phyloP scores from a whole-genome alignment of 2,329 filamentous ascomycete genomes.

The Fusarium paranaense region DNA sequence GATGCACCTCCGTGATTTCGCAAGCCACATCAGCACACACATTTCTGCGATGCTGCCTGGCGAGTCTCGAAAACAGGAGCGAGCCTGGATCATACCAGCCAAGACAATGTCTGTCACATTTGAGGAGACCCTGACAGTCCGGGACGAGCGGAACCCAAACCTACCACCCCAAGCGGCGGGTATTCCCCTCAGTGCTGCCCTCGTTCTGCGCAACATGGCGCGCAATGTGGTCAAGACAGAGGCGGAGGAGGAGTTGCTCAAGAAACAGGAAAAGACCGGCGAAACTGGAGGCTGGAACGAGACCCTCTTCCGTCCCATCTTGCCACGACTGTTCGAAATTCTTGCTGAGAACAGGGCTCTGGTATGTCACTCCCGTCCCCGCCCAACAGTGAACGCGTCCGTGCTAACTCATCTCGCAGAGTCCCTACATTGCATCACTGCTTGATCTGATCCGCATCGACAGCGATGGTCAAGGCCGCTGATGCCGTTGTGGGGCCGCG shows the following conservation, averaged over 20 bases:
- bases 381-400: background rate
- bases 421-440: conserved; percentile 55
- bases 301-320: conserved; percentile 73
- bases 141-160: conserved; percentile 70
- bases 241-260: conserved; percentile 65
- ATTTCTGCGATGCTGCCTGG: conserved; percentile 58
- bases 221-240: conserved; percentile 73
- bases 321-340: conserved; percentile 74
- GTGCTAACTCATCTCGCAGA: conserved; percentile 45
- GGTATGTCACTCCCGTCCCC: conserved; percentile 53
- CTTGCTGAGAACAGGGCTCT: conserved; percentile 75
- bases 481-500: conserved; percentile 13
- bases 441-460: conserved; percentile 52
- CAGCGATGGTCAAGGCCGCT: conserved; percentile 42
- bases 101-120: conserved; percentile 66
- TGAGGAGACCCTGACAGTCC: conserved; percentile 67
- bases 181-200: conserved; percentile 80
- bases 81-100: conserved; percentile 64
- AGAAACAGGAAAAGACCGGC: conserved; percentile 57
- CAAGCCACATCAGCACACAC: conserved; percentile 77
- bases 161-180: conserved; percentile 74
- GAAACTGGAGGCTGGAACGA: conserved; percentile 73
- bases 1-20: conserved; percentile 64
- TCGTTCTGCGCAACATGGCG: conserved; percentile 84
- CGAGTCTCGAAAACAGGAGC: conserved; percentile 34